These are phyloP conservation scores for Boletus rubescentipes DNA, from an alignment of 768 basidiomycete species.

Conservation along the genomic window DNA sequence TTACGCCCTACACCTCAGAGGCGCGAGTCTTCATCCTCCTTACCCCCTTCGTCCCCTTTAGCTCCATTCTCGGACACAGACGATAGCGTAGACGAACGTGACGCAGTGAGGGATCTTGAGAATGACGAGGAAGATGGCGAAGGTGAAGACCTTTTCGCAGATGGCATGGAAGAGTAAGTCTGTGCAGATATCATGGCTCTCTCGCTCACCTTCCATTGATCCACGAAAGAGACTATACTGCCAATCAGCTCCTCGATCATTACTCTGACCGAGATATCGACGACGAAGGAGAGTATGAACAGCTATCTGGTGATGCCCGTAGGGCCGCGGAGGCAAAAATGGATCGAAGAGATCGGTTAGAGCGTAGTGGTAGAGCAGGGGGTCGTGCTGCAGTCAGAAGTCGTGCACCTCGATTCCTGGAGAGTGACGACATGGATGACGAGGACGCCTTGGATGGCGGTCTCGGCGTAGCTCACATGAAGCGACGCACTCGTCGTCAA, in stretches of 20 bases:
- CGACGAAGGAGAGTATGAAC: constrained; percentile 71
- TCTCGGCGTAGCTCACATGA: constrained; percentile 68
- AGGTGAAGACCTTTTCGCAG: constrained; percentile 90
- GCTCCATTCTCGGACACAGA: constrained; percentile 86
- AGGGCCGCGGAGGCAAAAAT: constrained; percentile 85
- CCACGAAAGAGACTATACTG: constrained; percentile 72
- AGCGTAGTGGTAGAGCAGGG: constrained; percentile 64
- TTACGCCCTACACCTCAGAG: constrained; percentile 44
- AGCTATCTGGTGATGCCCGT: constrained; percentile 65
- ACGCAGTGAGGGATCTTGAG: constrained; percentile 62
- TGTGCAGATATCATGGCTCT: constrained; percentile 1
- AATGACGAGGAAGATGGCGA: constrained; percentile 77
- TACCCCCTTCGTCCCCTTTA: constrained; percentile 85
- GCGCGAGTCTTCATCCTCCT: constrained; percentile 66
- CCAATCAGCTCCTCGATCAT: constrained; percentile 76
- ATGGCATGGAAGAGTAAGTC: constrained; percentile 70
- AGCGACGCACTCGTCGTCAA: constrained; percentile 78
- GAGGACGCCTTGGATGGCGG: constrained; percentile 71
- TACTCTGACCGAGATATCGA: constrained; percentile 89
- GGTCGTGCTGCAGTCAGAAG: constrained; percentile 74
- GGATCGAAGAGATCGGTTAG: constrained; percentile 81
- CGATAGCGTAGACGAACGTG: constrained; percentile 71
- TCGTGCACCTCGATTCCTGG: constrained; percentile 85
- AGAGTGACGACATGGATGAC: constrained; percentile 77
- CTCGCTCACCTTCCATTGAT: constrained; percentile 8